Base-by-base conservation (phyloP, 495 filamentous ascomycete species). In the Penicillium riverlandense region DNA sequence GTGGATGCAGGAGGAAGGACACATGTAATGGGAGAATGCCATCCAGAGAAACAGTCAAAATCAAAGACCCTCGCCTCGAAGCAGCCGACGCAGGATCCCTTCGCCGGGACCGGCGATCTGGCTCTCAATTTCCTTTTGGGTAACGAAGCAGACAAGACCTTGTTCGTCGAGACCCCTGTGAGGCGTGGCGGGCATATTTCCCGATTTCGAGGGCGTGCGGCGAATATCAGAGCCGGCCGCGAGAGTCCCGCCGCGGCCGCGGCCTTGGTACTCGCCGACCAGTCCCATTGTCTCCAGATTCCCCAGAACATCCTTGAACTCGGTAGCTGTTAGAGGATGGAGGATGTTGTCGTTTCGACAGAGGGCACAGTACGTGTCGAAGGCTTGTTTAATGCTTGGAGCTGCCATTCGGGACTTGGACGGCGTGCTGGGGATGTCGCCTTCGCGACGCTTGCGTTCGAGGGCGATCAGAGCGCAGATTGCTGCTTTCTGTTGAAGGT, bases 401-500 rank as follows among this genome's bases (percentile, higher is more conserved):
- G 83, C 83, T 1, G 61, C 54, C 11, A 54, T 64, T 52, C 65
- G 68, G 13, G 66, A 57, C 49, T 80, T 80, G 1, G 82, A 83
- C 0, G 80, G 77, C 0, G 83, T 84, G 27, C 74, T 56, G 8
- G 70, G 66, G 7, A 65, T 30, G 43, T 66, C 44, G 44, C 45
- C 39, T 33, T 65, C 63, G 6, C 61, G 71, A 35, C 65, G 62
- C 48, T 65, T 66, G 39, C 74, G 86, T 62, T 96, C 90, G 2
- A 91, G 75, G 1, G 88, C 86, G 37, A 89, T 70, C 27, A 97
- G 71, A 0, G 90, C 77, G 63, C 94, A 97, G 16, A 99, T 76
- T 7, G 88, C 89, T 3, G 90, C 92, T 63, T 96, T 99, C 70
- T 97, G 94, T 53, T 99, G 92, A 1, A 97, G 75, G 55, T 96